Evolutionary conservation across 768 basidiomycete genomes (phyloP).

Genomic region (Suillus luteus): DNA sequence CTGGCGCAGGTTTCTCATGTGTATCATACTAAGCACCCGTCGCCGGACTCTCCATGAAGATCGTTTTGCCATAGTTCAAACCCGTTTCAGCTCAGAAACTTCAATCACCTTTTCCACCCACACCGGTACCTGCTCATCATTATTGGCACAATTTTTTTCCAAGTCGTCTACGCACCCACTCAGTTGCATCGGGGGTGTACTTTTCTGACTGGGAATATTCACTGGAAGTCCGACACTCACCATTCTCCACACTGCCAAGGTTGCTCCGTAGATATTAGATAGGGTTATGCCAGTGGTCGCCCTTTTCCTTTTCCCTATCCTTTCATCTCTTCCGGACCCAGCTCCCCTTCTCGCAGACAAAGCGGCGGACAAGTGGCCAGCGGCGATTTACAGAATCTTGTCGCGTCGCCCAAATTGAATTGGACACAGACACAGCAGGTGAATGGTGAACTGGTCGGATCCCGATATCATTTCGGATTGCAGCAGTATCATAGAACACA

Average conservation of each 20-base stretch:
- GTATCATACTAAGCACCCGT: background rate
- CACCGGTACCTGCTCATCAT: constrained; percentile 3
- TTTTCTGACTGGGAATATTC: background rate
- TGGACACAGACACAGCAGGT: background rate
- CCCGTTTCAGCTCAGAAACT: background rate
- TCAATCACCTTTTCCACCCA: background rate
- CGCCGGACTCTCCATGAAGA: background rate
- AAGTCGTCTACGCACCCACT: background rate
- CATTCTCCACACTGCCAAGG: background rate
- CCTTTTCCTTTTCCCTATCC: background rate
- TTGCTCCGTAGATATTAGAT: background rate
- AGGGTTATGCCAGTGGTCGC: background rate
- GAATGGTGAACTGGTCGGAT: constrained; percentile 8
- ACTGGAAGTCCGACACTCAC: background rate
- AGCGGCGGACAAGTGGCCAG: background rate
- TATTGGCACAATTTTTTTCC: background rate
- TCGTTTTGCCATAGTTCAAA: background rate
- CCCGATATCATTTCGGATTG: background rate
- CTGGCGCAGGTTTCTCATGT: background rate
- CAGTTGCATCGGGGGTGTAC: background rate
- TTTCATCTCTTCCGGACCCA: background rate
- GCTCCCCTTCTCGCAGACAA: background rate
- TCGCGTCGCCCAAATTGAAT: background rate
- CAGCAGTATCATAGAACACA: background rate
- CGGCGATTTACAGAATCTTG: background rate